These are phyloP conservation scores for Mrakia gelida DNA, from an alignment of 768 basidiomycete species.

Conservation along the genomic window DNA sequence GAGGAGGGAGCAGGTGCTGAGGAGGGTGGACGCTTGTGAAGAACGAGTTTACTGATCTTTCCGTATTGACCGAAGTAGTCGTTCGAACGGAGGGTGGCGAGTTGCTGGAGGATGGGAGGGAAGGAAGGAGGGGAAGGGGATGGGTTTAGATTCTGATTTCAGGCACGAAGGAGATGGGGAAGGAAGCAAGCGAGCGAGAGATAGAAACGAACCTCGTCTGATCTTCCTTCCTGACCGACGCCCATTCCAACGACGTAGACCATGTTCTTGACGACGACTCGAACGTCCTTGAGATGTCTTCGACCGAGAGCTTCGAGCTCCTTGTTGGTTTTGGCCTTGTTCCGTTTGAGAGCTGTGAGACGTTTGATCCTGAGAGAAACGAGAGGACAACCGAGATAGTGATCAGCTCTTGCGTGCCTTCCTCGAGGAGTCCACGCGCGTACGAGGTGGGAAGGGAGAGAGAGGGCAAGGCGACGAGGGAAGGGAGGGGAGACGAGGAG, in stretches of 20 bases:
- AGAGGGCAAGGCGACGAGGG: slow-evolving; percentile 22
- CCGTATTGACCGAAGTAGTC: slow-evolving; percentile 99
- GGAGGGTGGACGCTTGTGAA: slow-evolving; percentile 79
- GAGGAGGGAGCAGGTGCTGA: slow-evolving; percentile 51
- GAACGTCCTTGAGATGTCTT: slow-evolving; percentile 81
- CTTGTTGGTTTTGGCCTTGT: slow-evolving; percentile 89
- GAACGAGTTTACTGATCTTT: slow-evolving; percentile 90
- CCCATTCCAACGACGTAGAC: slow-evolving; percentile 96
- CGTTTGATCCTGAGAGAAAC: slow-evolving; percentile 73
- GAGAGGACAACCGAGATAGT: not conserved
- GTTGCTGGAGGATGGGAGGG: slow-evolving; percentile 32
- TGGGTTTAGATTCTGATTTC: not conserved
- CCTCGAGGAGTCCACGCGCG: not conserved
- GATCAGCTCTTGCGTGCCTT: not conserved
- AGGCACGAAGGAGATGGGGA: not conserved
- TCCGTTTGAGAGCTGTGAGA: slow-evolving; percentile 89
- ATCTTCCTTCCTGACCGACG: slow-evolving; percentile 64
- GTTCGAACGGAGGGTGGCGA: slow-evolving; percentile 83
- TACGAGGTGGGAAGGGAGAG: slow-evolving; percentile 20
- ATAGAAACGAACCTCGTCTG: slow-evolving; percentile 85
- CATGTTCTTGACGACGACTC: slow-evolving; percentile 93
- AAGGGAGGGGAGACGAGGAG: slow-evolving; percentile 8
- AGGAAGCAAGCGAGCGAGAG: too few relatives aligned
- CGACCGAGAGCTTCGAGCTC: slow-evolving; percentile 82
- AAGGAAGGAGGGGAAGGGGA: slow-evolving; percentile 7